Evolutionary conservation across 352 stramenopile genomes (phyloP).

Genomic region (Lagenidium giganteum): DNA sequence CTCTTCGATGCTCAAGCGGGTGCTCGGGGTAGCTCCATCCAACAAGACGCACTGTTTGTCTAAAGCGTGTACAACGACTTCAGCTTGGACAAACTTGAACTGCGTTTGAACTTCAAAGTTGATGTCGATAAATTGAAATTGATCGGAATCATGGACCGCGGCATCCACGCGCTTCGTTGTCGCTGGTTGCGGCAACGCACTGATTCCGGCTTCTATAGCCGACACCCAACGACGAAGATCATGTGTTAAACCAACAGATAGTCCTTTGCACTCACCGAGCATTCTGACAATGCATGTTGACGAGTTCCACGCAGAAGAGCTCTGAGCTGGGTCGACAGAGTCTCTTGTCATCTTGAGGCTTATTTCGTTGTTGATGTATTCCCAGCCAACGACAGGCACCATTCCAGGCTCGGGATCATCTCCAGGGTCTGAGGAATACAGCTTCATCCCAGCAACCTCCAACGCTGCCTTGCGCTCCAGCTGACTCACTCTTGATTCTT

Average conservation of each 20-base stretch:
- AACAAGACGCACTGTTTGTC: constrained; percentile 36
- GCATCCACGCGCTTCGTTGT: no score
- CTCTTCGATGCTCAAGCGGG: constrained; percentile 45
- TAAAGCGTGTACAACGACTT: constrained; percentile 27
- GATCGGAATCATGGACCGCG: no score
- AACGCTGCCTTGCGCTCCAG: constrained; percentile 1
- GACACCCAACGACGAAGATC: no score
- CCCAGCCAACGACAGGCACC: background rate
- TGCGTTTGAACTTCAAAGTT: constrained; percentile 48
- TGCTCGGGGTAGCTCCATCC: constrained; percentile 32
- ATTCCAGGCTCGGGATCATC: background rate
- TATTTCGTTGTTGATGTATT: background rate
- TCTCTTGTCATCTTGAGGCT: background rate
- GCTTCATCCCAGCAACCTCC: background rate
- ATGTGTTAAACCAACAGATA: no score
- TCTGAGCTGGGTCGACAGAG: background rate
- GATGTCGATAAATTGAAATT: constrained; percentile 13
- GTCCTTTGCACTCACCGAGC: no score
- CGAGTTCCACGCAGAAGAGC: background rate
- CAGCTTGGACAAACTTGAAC: constrained; percentile 47
- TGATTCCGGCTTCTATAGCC: no score
- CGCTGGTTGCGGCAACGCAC: no score
- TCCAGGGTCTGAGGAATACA: background rate
- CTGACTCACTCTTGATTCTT: background rate
- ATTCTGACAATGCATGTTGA: no score